phyloP scores from a whole-genome alignment of 305 asterid species.

The Rubia tinctorum region DNA sequence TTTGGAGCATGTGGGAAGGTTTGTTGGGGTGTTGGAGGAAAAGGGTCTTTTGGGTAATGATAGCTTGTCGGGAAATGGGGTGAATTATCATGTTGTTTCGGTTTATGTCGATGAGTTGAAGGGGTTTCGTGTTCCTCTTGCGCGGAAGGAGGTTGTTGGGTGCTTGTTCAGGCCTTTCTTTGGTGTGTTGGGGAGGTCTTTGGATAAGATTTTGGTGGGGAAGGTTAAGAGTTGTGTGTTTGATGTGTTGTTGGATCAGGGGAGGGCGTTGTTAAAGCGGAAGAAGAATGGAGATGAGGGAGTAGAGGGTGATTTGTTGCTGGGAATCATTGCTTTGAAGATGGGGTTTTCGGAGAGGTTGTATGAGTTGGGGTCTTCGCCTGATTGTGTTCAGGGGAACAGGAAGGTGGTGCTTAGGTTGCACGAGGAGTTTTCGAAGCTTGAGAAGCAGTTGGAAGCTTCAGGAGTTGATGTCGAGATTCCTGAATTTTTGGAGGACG shows the following conservation, averaged over 20 bases:
- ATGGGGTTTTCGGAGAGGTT: conserved; percentile 55
- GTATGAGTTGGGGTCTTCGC: conserved; percentile 62
- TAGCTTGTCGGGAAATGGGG: conserved; percentile 74
- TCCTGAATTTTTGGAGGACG: conserved; percentile 34
- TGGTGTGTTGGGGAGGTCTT: conserved; percentile 12
- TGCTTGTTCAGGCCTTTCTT: conserved; percentile 61
- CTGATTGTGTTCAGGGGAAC: conserved; percentile 73
- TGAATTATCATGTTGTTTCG: conserved; percentile 72
- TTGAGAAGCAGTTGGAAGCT: conserved; percentile 68
- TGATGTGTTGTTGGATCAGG: no score
- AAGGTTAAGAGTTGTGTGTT: no score
- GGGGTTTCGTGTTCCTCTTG: conserved; percentile 53
- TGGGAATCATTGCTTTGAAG: conserved; percentile 67
- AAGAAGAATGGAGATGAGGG: conserved; percentile 40
- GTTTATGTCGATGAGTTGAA: conserved; percentile 82
- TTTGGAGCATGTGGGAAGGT: conserved; percentile 43
- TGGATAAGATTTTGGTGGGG: no score
- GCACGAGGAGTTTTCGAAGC: conserved; percentile 70
- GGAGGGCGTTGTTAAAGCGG: conserved; percentile 34
- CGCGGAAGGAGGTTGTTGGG: conserved; percentile 48
- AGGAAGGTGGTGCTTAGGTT: conserved; percentile 70
- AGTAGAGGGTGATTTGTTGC: conserved; percentile 34
- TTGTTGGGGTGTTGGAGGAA: conserved; percentile 45
- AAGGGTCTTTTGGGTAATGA: conserved; percentile 67
- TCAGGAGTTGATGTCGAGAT: conserved; percentile 52